Base-by-base conservation (phyloP, 2,329 filamentous ascomycete genomes). In the Cladosporium sp. region DNA sequence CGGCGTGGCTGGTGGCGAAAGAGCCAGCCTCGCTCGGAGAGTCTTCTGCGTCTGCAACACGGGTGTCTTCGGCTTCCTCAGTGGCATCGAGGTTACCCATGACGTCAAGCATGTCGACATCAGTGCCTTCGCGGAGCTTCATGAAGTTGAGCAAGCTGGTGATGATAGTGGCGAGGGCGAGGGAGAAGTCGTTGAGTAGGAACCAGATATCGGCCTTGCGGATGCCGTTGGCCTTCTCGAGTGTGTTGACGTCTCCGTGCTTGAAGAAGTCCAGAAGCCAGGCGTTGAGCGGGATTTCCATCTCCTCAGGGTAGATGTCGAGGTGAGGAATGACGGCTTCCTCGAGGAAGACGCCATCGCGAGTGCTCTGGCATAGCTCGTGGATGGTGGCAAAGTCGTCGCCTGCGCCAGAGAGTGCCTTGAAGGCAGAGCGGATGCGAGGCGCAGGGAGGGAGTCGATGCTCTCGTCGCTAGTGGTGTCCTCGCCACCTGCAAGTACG, bases 241-340 rank as follows among this genome's bases (percentile, higher is more conserved):
- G 74, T 0, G 84, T 81, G 1, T 77, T 69, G 20, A 86, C 70
- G 66, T 87, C 83, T 3, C 88, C 88, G 65, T 92, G 86, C 71
- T 85, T 88, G 78, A 84, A 92, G 73, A 92, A 93, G 70, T 92
- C 88, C 60, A 87, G 84, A 0, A 92, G 74, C 67, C 89, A 89
- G 0, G 85, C 84, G 63, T 90, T 90, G 60, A 85, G 77, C 0
- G 81, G 82, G 12, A 79, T 76, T 2, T 75, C 69, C 5, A 73
- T 70, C 55, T 87, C 82, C 25, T 84, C 75, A 0, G 84, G 82
- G 64, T 82, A 82, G 11, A 90, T 73, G 5, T 80, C 79, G 4
- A 92, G 78, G 68, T 88, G 83, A 0, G 89, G 89, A 22, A 93
- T 84, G 1, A 88, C 85, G 0, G 86, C 81, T 66, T 89, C 82